Conservation (phyloP, 2,329 filamentous ascomycete species). For the Sclerotinia sclerotiorum region DNA sequence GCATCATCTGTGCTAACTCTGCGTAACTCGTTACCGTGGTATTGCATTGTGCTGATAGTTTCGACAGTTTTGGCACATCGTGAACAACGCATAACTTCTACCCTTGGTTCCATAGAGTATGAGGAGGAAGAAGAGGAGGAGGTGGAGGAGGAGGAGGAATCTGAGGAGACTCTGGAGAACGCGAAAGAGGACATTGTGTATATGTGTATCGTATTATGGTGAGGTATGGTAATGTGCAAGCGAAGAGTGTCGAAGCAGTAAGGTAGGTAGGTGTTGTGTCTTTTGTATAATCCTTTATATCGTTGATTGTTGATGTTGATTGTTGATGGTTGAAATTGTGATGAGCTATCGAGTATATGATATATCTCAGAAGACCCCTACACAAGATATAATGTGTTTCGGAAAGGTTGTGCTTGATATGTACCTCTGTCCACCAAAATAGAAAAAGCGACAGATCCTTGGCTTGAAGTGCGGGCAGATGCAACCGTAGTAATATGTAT, state of each 20-base stretch:
- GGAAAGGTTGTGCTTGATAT: not conserved
- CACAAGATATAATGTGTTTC: not conserved
- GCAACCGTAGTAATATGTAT: conserved; percentile 4
- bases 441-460: conserved; percentile 18
- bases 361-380: conserved; percentile 6
- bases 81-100: conserved; percentile 62
- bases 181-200: conserved; percentile 8
- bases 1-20: conserved; percentile 53
- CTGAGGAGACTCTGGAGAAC: conserved; percentile 28
- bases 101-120: conserved; percentile 36
- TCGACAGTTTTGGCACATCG: conserved; percentile 61
- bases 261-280: not conserved
- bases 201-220: not conserved
- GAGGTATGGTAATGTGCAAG: conserved; percentile 7
- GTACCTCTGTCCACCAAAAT: conserved; percentile 15
- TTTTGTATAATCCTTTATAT: not conserved
- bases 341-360: not conserved
- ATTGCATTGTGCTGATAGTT: conserved; percentile 48
- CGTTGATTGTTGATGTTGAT: not conserved
- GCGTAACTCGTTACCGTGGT: conserved; percentile 25
- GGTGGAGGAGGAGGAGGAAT: conserved; percentile 25
- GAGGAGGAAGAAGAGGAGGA: conserved; percentile 30
- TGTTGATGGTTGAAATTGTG: not conserved
- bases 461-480: conserved; percentile 13
- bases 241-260: not conserved